Evolutionary conservation across 148 eudicot species (phyloP), one percentile per base, ranked within the genome.

Genomic region (Vaccinium macrocarpon): DNA sequence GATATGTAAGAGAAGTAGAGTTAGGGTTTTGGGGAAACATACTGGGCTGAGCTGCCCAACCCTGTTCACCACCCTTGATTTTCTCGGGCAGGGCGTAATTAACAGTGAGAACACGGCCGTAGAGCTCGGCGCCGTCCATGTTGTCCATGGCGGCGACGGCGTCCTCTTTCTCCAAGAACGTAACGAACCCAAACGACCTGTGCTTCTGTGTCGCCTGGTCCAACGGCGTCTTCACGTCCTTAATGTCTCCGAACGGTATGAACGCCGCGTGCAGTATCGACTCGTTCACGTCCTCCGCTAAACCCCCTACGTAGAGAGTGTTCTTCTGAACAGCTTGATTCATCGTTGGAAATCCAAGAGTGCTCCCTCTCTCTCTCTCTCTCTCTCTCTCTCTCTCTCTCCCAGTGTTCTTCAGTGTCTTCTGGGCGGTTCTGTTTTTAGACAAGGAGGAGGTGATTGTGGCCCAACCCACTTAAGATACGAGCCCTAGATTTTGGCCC

Each of bases 21-120:
- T 77, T 56, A 46, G 70, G 84, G 84, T 55, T 74, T 23, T 13
- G 42, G 76, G 77, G 19, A 59, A 10, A 80, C 94, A 38, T 93
- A 97, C 99, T 90, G 5, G 98, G 98, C 89, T 97, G 98, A 73
- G 99, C 99, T 78, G 99, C 98, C 98, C 99, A 95, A 8, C 99
- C 99, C 83, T 92, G 98, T 84, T 97, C 98, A 29, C 99, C 99
- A 38, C 99, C 99, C 96, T 97, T 97, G 82, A 95, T 97, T 1
- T 76, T 70, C 90, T 97, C 98, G 1, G 99, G 99, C 12, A 95
- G 94, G 59, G 99, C 99, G 79, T 97, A 95, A 49, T 97, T 97
- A 55, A 94, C 98, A 23, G 99, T 94, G 48, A 97, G 91, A 4
- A 97, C 98, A 1, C 98, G 93, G 46, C 99, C 99, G 68, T 93